A percentile compares a stretch with the other conserved stretches of the same genome.
Evolutionary conservation across 129 eudicot species (phyloP).

Genomic region (Chrysanthemum seticuspe): DNA sequence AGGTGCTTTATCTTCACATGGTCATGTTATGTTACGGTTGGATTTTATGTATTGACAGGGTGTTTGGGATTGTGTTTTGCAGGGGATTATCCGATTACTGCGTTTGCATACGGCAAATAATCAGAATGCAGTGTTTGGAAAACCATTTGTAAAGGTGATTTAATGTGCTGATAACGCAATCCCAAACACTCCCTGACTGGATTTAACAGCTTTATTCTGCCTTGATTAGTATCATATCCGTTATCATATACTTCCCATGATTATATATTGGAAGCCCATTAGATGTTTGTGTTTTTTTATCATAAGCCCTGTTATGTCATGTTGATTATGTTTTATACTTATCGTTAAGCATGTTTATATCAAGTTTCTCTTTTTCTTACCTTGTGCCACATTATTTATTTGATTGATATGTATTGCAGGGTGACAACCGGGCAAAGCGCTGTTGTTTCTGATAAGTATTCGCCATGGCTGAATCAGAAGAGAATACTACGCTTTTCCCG

Average conservation of each 20-base stretch:
- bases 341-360: neutral
- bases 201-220: too few species aligned
- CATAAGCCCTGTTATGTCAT: too few species aligned
- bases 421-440: conserved; percentile 10
- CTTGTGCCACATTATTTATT: conserved; percentile 10
- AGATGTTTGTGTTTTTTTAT: too few species aligned
- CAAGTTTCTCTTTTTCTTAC: neutral
- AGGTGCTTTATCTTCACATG: neutral
- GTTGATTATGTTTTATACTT: too few species aligned
- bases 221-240: too few species aligned
- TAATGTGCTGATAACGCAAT: too few species aligned
- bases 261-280: too few species aligned
- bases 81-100: neutral
- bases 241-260: too few species aligned
- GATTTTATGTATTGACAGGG: neutral
- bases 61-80: neutral
- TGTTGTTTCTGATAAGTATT: conserved; percentile 14
- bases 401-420: conserved; percentile 23
- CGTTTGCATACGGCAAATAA: too few species aligned
- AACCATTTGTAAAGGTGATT: too few species aligned
- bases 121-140: too few species aligned
- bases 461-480: conserved; percentile 79
- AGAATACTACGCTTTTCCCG: conserved; percentile 78
- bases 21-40: neutral
- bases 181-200: too few species aligned